phyloP scores from a whole-genome alignment of 805 yeast genomes.

The Candida silvatica region DNA sequence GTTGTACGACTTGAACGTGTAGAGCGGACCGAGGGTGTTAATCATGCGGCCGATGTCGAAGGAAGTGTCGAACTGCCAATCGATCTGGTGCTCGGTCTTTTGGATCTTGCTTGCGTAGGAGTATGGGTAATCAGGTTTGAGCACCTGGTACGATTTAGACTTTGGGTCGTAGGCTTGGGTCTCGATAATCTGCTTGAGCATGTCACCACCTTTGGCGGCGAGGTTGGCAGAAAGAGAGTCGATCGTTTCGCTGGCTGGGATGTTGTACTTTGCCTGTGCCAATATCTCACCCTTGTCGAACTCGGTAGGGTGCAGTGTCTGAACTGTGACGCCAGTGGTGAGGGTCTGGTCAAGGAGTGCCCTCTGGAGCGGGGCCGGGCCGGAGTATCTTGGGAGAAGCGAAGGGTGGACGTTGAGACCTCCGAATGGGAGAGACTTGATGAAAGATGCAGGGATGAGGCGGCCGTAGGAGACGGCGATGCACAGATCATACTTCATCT shows the following conservation, averaged over 20 bases:
- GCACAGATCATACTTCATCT: constrained; percentile 44
- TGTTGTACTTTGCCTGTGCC: constrained; percentile 39
- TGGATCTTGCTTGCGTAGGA: constrained; percentile 54
- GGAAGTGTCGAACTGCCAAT: constrained; percentile 37
- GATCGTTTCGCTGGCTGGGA: constrained; percentile 36
- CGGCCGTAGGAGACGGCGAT: constrained; percentile 91
- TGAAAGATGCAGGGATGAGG: constrained; percentile 59
- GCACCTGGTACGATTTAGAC: constrained; percentile 6
- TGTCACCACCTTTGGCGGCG: constrained; percentile 52
- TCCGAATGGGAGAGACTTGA: constrained; percentile 41
- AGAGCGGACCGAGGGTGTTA: constrained; percentile 50
- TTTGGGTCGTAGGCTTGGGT: constrained; percentile 20
- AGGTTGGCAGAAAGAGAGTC: constrained; percentile 38
- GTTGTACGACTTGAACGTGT: constrained; percentile 32
- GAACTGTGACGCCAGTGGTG: constrained; percentile 78
- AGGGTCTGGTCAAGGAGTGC: constrained; percentile 58
- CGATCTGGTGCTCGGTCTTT: constrained; percentile 31
- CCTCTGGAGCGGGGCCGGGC: constrained; percentile 85
- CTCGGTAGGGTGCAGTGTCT: constrained; percentile 78
- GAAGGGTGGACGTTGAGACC: constrained; percentile 94
- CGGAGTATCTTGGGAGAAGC: constrained; percentile 69
- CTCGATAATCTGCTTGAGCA: constrained; percentile 39
- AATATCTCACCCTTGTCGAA: constrained; percentile 77
- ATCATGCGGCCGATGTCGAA: constrained; percentile 30
- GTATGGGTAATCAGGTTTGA: constrained; percentile 22